Percentiles rank a stretch among this genome's conserved stretches.
These are phyloP conservation scores for Chrysopogon serrulatus DNA, from an alignment of 176 grass and related monocot species.

Conservation along the genomic window DNA sequence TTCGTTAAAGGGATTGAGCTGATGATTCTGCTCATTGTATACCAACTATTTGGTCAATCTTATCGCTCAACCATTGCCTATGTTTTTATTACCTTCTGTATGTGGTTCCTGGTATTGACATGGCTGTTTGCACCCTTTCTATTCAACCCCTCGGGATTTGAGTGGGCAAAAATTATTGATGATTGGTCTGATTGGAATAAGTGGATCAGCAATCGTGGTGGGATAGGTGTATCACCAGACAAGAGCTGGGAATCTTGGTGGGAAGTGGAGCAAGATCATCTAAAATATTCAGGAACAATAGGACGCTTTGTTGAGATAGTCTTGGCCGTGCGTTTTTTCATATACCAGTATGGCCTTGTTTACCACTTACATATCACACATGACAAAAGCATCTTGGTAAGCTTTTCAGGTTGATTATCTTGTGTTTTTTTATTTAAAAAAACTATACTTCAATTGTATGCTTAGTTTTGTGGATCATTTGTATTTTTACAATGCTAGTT, in stretches of 20 bases:
- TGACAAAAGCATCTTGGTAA: slow-evolving; percentile 75
- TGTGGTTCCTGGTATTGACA: slow-evolving; percentile 88
- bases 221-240: slow-evolving; percentile 77
- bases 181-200: slow-evolving; percentile 98
- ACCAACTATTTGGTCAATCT: slow-evolving; percentile 77
- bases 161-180: slow-evolving; percentile 93
- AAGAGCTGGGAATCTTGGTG: slow-evolving; percentile 99
- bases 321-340: slow-evolving; percentile 73
- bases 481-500: slow-evolving; percentile 22
- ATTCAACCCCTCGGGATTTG: slow-evolving; percentile 94
- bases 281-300: slow-evolving; percentile 64
- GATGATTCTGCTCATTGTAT: slow-evolving; percentile 80
- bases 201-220: slow-evolving; percentile 88
- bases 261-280: slow-evolving; percentile 84
- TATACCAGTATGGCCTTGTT: slow-evolving; percentile 95
- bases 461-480: neutral
- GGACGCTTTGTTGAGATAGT: slow-evolving; percentile 73
- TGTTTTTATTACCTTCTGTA: slow-evolving; percentile 69
- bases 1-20: slow-evolving; percentile 93
- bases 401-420: slow-evolving; percentile 14
- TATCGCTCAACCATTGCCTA: slow-evolving; percentile 67
- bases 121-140: slow-evolving; percentile 94
- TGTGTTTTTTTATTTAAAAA: slow-evolving; percentile 5
- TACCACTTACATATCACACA: slow-evolving; percentile 70
- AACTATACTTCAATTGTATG: slow-evolving; percentile 14